These are phyloP conservation scores for Penicillium soppii DNA, from an alignment of 495 filamentous ascomycete genomes.

Conservation along the genomic window DNA sequence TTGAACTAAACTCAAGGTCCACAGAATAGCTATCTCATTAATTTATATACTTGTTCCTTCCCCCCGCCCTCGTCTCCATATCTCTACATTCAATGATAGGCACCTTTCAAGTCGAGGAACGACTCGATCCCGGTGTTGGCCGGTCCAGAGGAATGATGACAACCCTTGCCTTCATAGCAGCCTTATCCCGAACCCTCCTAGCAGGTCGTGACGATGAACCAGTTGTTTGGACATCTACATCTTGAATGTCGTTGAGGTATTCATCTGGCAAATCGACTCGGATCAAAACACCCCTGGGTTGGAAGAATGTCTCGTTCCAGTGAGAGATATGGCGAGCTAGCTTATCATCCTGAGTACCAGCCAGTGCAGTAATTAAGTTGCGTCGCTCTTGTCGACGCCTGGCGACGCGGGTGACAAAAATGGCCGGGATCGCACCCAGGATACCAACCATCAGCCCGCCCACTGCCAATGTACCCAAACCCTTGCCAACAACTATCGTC, in stretches of 20 bases:
- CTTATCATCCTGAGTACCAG: conserved; percentile 1
- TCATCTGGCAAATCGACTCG: conserved; percentile 38
- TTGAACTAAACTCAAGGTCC: neutral
- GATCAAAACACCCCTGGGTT: conserved; percentile 32
- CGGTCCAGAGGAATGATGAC: conserved; percentile 33
- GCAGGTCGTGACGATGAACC: neutral
- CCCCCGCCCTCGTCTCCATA: no score
- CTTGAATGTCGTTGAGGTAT: conserved; percentile 21
- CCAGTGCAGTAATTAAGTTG: conserved; percentile 28
- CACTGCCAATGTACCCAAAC: conserved; percentile 32
- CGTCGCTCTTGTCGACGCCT: conserved; percentile 24
- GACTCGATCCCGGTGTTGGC: neutral
- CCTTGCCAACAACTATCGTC: conserved; percentile 32
- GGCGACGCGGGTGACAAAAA: conserved; percentile 18
- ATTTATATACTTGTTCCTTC: no score
- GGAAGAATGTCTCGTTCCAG: conserved; percentile 38
- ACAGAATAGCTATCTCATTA: no score
- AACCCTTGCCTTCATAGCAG: conserved; percentile 28
- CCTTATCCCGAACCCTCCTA: conserved; percentile 14
- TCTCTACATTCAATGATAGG: no score
- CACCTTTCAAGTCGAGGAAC: no score
- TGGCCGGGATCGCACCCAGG: conserved; percentile 32
- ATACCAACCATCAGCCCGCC: conserved; percentile 36
- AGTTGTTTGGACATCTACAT: conserved; percentile 23
- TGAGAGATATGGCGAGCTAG: conserved; percentile 25